Evolutionary conservation across 306 rosid genomes (phyloP).

Genomic region (Vigna unguiculata): DNA sequence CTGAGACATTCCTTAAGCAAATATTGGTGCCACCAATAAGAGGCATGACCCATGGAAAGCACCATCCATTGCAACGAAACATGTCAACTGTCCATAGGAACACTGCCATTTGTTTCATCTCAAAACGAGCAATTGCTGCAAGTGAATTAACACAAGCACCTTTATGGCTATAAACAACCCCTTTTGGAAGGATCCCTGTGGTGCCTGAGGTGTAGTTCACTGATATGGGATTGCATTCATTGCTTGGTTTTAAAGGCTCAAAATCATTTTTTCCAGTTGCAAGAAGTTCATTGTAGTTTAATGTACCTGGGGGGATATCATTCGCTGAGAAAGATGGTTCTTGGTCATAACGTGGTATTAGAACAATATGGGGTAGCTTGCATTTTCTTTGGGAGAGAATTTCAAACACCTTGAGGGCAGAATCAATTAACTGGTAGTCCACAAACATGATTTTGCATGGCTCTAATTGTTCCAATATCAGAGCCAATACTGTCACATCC

Average conservation of each 20-base stretch:
- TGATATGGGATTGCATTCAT: slow-evolving; percentile 73
- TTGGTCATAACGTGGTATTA: slow-evolving; percentile 52
- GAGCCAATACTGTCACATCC: slow-evolving; percentile 60
- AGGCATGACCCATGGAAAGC: slow-evolving; percentile 79
- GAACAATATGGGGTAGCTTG: slow-evolving; percentile 65
- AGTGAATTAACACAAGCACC: slow-evolving; percentile 73
- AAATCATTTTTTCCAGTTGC: slow-evolving; percentile 47
- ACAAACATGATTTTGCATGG: slow-evolving; percentile 68
- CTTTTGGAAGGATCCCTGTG: slow-evolving; percentile 80
- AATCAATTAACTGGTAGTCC: slow-evolving; percentile 59
- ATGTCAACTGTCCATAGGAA: slow-evolving; percentile 96
- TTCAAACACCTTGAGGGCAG: slow-evolving; percentile 54
- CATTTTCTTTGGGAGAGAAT: slow-evolving; percentile 42
- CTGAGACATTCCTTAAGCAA: slow-evolving; percentile 59
- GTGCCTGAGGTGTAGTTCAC: slow-evolving; percentile 89
- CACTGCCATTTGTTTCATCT: slow-evolving; percentile 55
- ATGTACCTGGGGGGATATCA: slow-evolving; percentile 48
- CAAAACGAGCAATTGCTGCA: slow-evolving; percentile 55
- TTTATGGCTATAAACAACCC: slow-evolving; percentile 81
- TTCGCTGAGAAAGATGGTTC: slow-evolving; percentile 8
- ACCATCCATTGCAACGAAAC: slow-evolving; percentile 97
- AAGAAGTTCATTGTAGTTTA: slow-evolving; percentile 54
- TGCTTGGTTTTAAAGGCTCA: slow-evolving; percentile 45
- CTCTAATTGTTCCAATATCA: slow-evolving; percentile 61
- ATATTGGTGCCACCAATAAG: slow-evolving; percentile 84